Percentiles rank a stretch among this genome's conserved stretches.
Evolutionary conservation across 306 rosid species (phyloP).

Genomic region (Sphenostylis stenocarpa): DNA sequence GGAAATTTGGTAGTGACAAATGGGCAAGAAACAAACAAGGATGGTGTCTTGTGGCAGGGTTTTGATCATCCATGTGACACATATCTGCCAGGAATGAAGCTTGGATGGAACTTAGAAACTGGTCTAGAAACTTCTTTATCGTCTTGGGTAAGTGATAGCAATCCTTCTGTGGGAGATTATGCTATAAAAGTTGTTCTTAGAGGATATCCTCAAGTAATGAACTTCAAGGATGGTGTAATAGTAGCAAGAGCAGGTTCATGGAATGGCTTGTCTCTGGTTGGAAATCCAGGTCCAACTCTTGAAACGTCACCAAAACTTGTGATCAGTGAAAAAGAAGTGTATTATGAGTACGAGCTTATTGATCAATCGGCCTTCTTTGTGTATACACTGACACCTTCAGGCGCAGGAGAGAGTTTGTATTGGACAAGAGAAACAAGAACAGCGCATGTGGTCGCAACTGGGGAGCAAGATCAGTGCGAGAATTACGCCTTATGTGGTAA

Average conservation of each 20-base stretch:
- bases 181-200: background rate
- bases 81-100: constrained; percentile 26
- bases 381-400: background rate
- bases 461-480: background rate
- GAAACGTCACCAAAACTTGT: background rate
- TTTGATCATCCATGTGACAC: background rate
- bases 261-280: constrained; percentile 33
- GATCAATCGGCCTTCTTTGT: background rate
- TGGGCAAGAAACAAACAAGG: background rate
- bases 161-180: constrained; percentile 33
- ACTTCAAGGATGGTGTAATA: background rate
- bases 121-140: constrained; percentile 7
- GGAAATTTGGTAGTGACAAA: constrained; percentile 24
- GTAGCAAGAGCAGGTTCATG: constrained; percentile 23
- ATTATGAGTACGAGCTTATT: background rate
- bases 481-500: constrained; percentile 13
- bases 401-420: background rate
- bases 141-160: constrained; percentile 31
- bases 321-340: background rate
- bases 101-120: constrained; percentile 30
- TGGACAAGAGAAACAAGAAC: background rate
- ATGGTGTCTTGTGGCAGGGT: background rate
- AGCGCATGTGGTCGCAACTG: rapidly evolving
- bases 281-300: background rate
- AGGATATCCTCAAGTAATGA: constrained; percentile 27